Evolutionary conservation across 179 eudicot genomes (phyloP).

Genomic region (Drosera spatulata): DNA sequence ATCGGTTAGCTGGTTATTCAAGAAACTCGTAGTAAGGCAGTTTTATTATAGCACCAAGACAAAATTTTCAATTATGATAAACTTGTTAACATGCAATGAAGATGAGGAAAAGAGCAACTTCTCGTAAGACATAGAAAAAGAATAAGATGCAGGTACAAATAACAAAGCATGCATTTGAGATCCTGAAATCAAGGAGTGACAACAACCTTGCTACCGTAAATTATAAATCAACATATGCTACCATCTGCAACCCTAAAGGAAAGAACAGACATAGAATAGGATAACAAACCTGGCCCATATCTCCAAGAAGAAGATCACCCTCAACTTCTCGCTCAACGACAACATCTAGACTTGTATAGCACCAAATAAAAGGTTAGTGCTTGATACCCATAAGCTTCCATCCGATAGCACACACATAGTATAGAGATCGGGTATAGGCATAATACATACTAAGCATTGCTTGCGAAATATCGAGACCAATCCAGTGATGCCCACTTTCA

Average conservation of each 20-base stretch:
- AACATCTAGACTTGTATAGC: constrained; percentile 32
- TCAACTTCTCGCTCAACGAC: constrained; percentile 87
- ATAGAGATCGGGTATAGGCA: neutral
- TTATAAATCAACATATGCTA: neutral
- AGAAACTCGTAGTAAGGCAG: too few species aligned
- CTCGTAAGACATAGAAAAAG: too few species aligned
- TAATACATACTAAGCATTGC: constrained; percentile 72
- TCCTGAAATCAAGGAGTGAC: too few species aligned
- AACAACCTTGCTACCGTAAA: too few species aligned
- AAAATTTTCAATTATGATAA: neutral
- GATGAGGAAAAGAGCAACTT: too few species aligned
- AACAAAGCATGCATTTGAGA: too few species aligned
- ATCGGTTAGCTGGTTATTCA: too few species aligned
- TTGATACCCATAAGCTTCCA: constrained; percentile 3
- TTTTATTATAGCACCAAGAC: neutral
- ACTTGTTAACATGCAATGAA: neutral
- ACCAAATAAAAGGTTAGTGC: neutral
- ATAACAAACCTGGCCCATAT: constrained; percentile 86
- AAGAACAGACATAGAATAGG: neutral
- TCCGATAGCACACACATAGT: neutral
- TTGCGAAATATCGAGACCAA: constrained; percentile 87
- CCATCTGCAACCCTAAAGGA: neutral
- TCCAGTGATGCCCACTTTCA: constrained; percentile 85
- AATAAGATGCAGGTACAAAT: too few species aligned
- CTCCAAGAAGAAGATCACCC: constrained; percentile 83